Conservation (phyloP, 2,329 filamentous ascomycete species). For the Plectosphaerella sp. region DNA sequence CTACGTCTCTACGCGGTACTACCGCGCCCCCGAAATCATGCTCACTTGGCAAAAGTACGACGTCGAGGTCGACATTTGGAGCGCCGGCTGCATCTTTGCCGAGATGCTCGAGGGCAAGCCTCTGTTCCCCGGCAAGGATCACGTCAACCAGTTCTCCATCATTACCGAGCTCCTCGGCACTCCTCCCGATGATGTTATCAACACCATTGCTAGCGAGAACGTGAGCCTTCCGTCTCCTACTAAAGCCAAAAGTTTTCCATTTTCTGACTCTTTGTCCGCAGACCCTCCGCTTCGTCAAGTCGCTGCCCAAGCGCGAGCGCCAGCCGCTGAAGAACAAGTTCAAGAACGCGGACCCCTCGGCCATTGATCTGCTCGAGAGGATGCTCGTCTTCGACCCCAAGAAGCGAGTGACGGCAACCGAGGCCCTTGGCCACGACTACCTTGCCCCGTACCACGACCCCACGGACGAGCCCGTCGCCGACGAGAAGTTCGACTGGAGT, state of each 20-base stretch:
- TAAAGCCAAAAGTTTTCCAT: not conserved
- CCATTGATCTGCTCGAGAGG: constrained; percentile 87
- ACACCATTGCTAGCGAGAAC: constrained; percentile 98
- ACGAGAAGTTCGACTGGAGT: constrained; percentile 99
- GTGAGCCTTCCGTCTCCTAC: constrained; percentile 49
- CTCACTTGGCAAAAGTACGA: constrained; percentile 99
- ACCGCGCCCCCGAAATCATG: constrained; percentile 98
- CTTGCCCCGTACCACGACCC: constrained; percentile 96
- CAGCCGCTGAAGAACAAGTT: constrained; percentile 87
- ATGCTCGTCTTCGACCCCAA: constrained; percentile 99
- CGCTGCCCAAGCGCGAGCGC: constrained; percentile 88
- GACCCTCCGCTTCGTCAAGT: constrained; percentile 97
- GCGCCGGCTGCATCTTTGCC: constrained; percentile 96
- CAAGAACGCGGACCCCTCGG: constrained; percentile 81
- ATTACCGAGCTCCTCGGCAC: constrained; percentile 97
- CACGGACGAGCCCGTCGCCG: constrained; percentile 88
- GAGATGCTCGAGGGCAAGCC: constrained; percentile 99
- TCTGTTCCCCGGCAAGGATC: constrained; percentile 96
- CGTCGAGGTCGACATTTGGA: constrained; percentile 98
- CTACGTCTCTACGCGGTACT: constrained; percentile 98
- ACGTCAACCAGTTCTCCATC: constrained; percentile 99
- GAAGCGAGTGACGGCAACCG: constrained; percentile 82
- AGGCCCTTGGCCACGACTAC: constrained; percentile 88
- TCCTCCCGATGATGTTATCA: constrained; percentile 95
- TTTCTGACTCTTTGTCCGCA: constrained; percentile 27